Base-by-base conservation (phyloP, 805 yeast species). In the Hanseniaspora clermontiae region DNA sequence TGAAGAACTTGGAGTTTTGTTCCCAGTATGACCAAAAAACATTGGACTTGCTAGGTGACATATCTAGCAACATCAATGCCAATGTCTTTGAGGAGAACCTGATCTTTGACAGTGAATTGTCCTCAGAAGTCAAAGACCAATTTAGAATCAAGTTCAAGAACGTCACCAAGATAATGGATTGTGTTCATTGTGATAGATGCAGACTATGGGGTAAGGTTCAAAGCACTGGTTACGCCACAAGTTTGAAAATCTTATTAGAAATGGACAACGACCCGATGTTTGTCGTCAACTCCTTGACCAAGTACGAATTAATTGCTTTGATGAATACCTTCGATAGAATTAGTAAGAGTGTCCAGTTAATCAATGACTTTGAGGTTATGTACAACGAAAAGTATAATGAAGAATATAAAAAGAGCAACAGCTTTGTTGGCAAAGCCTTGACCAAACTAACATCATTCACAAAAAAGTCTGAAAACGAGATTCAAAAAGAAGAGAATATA, bases 101-200 rank as follows among this genome's bases (percentile, higher is more conserved):
- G 59, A 64, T 77, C 60, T 73, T 81, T 68, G 65, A 75, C 58
- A 77, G 75, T 43, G 75, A 77, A 39, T 63, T 67, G n/a, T 65
- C 65, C 54, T 64, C 67, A 4, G 71, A 68, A 2, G 75, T 91
- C 58, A 93, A 93, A 64, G 83, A 83, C 60, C 97, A 93, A 63
- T 90, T 93, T 72, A 78, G 91, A 59, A 70, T 78, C 40, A 83
- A 95, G 53, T 95, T 93, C 69, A 83, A 81, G 65, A 93, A 93
- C 66, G 95, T 93, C 27, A 83, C 95, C 20, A 83, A 87, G 51
- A 81, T 93, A 46, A 93, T 93, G 97, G 96, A 91, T 68, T 93
- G 99, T 72, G 97, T 93, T 43, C 97, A 96, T 40, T 93, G 99
- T 73, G 98, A 93, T 67, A 77, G 97, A 66, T 93, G 99, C 69